Evolutionary conservation across 1,284 basidiomycete species (phyloP).

Genomic region (Bjerkandera adusta): DNA sequence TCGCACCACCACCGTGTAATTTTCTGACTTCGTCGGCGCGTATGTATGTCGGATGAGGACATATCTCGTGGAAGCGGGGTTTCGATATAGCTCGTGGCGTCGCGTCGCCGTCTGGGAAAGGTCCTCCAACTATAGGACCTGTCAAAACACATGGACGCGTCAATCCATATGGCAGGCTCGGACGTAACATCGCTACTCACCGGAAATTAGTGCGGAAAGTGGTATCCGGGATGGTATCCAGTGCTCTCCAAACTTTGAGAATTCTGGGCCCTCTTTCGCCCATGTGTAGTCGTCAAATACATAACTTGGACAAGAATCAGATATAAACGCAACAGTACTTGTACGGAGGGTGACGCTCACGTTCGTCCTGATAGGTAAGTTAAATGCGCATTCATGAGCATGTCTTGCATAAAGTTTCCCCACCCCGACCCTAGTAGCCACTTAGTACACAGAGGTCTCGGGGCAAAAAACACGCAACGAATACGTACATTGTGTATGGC

Average conservation of each 20-base stretch:
- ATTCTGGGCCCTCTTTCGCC: slow-evolving; percentile 9
- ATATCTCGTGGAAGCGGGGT: slow-evolving; percentile 37
- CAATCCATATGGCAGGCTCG: background rate
- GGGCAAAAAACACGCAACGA: background rate
- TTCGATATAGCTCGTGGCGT: slow-evolving; percentile 35
- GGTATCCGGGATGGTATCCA: slow-evolving; percentile 17
- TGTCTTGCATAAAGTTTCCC: slow-evolving; percentile 16
- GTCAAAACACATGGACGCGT: background rate
- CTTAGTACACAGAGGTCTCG: background rate
- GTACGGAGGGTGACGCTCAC: background rate
- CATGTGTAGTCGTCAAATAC: slow-evolving; percentile 18
- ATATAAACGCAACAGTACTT: background rate
- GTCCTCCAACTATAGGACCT: slow-evolving; percentile 40
- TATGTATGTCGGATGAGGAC: slow-evolving; percentile 29
- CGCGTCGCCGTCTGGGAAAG: slow-evolving; percentile 28
- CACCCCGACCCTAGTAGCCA: slow-evolving; percentile 9
- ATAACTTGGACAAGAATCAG: slow-evolving; percentile 2
- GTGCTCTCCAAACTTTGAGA: slow-evolving; percentile 5
- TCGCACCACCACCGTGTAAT: background rate
- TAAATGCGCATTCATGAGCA: slow-evolving; percentile 15
- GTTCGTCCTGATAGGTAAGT: slow-evolving; percentile 11
- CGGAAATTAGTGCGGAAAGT: slow-evolving; percentile 10
- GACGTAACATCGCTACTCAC: background rate
- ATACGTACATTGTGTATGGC: slow-evolving; percentile 13
- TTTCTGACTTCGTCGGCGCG: slow-evolving; percentile 2